Evolutionary conservation across 768 basidiomycete species (phyloP).

Genomic region (Gelatoporia subvermispora): DNA sequence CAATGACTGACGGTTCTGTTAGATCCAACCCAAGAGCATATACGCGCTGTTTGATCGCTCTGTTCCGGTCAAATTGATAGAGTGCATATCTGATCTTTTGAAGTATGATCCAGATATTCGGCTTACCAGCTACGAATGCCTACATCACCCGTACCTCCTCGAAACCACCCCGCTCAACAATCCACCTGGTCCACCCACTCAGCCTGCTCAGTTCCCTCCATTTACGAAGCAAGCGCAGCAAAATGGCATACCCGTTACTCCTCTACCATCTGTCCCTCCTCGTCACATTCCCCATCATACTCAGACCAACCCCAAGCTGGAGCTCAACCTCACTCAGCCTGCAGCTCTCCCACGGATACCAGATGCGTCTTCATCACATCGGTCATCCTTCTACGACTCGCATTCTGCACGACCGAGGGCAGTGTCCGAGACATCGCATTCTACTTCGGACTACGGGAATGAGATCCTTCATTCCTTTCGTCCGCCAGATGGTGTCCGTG

Average conservation of each 20-base stretch:
- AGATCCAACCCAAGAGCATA: slow-evolving; percentile 66
- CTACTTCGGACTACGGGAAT: slow-evolving; percentile 30
- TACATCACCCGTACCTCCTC: slow-evolving; percentile 84
- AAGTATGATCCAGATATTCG: slow-evolving; percentile 88
- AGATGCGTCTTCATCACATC: slow-evolving; percentile 47
- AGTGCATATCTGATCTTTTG: slow-evolving; percentile 89
- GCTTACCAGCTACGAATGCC: slow-evolving; percentile 80
- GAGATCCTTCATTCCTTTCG: slow-evolving; percentile 31
- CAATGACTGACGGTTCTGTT: slow-evolving; percentile 11
- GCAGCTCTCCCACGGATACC: slow-evolving; percentile 38
- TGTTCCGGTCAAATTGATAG: slow-evolving; percentile 76
- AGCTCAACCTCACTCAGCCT: slow-evolving; percentile 35
- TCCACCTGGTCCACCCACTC: slow-evolving; percentile 50
- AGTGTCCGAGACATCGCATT: slow-evolving; percentile 11
- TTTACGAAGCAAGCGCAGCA: slow-evolving; percentile 2
- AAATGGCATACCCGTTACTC: slow-evolving; percentile 20
- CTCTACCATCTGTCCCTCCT: slow-evolving; percentile 35
- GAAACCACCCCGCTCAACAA: slow-evolving; percentile 69
- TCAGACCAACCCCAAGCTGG: slow-evolving; percentile 28
- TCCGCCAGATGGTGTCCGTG: slow-evolving; percentile 14
- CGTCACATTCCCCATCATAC: slow-evolving; percentile 44
- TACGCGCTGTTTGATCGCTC: slow-evolving; percentile 71
- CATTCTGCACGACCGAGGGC: slow-evolving; percentile 1
- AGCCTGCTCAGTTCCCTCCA: neutral
- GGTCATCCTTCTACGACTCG: slow-evolving; percentile 45